Conservation (phyloP, 192 early-diverging fungal genomes). For the Entomortierella chlamydospora region DNA sequence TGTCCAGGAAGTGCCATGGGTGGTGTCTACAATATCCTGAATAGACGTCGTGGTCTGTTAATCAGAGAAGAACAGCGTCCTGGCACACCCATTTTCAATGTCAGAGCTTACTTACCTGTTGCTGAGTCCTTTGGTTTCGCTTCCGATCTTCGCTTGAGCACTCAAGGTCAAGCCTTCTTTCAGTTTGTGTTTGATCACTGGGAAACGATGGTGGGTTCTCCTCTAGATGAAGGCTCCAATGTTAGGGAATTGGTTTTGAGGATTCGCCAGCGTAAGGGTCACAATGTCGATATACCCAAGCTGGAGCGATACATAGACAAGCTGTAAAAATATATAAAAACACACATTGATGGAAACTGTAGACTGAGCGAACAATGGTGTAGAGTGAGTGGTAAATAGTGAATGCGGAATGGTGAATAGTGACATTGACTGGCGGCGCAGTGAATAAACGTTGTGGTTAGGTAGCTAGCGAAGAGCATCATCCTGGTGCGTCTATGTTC, state of each 20-base stretch:
- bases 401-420: too few relatives aligned
- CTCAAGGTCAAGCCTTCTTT: constrained; percentile 99
- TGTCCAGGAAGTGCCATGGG: constrained; percentile 95
- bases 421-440: too few relatives aligned
- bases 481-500: too few relatives aligned
- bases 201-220: constrained; percentile 88
- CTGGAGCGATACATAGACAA: constrained; percentile 87
- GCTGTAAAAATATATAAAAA: constrained; percentile 76
- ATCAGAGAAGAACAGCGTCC: constrained; percentile 89
- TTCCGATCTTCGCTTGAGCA: constrained; percentile 90
- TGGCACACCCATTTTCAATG: constrained; percentile 90
- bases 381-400: too few relatives aligned
- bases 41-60: constrained; percentile 95
- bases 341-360: too few relatives aligned
- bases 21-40: constrained; percentile 96
- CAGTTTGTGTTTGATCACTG: constrained; percentile 98
- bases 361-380: too few relatives aligned
- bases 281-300: constrained; percentile 79
- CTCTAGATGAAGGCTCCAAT: constrained; percentile 81
- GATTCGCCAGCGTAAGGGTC: constrained; percentile 96
- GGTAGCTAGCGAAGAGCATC: too few relatives aligned
- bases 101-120: constrained; percentile 97
- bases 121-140: constrained; percentile 99
- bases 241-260: constrained; percentile 77
- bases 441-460: too few relatives aligned